These are phyloP conservation scores for Luvunga scandens DNA, from an alignment of 345 rosid genomes.

Conservation along the genomic window DNA sequence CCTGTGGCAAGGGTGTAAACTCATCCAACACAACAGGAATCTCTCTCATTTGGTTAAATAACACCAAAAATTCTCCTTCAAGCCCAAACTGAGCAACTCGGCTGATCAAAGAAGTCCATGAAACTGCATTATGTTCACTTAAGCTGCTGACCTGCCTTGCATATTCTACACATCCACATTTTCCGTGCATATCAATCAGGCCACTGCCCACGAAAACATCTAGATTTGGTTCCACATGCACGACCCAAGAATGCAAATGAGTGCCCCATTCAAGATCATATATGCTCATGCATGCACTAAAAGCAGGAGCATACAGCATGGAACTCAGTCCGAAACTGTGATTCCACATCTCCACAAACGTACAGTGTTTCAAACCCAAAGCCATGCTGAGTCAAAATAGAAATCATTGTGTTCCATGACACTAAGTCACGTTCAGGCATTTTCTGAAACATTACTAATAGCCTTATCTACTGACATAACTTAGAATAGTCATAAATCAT, in stretches of 20 bases:
- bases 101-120: conserved; percentile 27
- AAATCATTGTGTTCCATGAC: conserved; percentile 29
- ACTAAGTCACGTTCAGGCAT: conserved; percentile 26
- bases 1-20: conserved; percentile 22
- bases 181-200: conserved; percentile 25
- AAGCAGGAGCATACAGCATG: conserved; percentile 26
- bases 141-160: conserved; percentile 20
- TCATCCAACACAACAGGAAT: conserved; percentile 21
- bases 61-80: conserved; percentile 21
- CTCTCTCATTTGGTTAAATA: conserved; percentile 27
- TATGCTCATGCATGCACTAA: conserved; percentile 20
- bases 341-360: conserved; percentile 29
- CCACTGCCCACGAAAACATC: conserved; percentile 19
- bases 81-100: conserved; percentile 23
- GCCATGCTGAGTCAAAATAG: conserved; percentile 21
- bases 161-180: conserved; percentile 17
- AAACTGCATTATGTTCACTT: conserved; percentile 16
- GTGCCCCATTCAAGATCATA: conserved; percentile 28
- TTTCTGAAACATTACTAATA: conserved; percentile 15
- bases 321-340: conserved; percentile 22
- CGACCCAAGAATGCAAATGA: conserved; percentile 28
- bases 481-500: conserved; percentile 28
- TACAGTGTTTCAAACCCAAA: conserved; percentile 8
- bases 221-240: conserved; percentile 11
- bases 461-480: conserved; percentile 20